Conservation (phyloP, 805 yeast genomes). For the Saturnispora diversa region DNA sequence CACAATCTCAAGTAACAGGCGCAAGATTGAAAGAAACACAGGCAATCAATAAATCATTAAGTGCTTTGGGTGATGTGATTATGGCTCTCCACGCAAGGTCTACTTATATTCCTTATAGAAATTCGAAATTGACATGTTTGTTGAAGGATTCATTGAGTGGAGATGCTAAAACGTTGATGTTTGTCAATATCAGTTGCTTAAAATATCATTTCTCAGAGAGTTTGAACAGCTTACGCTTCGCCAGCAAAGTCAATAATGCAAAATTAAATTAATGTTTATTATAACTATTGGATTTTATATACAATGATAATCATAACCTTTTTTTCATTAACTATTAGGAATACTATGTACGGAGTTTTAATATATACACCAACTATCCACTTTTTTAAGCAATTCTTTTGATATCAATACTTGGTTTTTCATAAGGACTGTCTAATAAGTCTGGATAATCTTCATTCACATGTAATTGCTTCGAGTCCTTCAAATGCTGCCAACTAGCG, state of each 20-base stretch:
- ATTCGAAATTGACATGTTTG: conserved; percentile 71
- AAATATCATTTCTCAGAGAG: conserved; percentile 62
- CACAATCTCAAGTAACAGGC: conserved; percentile 70
- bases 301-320: neutral
- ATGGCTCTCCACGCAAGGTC: conserved; percentile 26
- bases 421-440: conserved; percentile 22
- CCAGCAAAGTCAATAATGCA: conserved; percentile 69
- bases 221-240: conserved; percentile 78
- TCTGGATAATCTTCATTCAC: conserved; percentile 29
- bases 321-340: neutral
- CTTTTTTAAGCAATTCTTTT: conserved; percentile 14
- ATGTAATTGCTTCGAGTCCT: conserved; percentile 26
- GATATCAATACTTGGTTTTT: conserved; percentile 13
- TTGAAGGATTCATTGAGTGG: conserved; percentile 81
- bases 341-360: conserved; percentile 1
- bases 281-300: neutral
- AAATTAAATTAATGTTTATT: conserved; percentile 4
- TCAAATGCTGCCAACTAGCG: conserved; percentile 32
- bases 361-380: too few species aligned
- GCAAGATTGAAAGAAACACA: conserved; percentile 80
- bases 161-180: conserved; percentile 83
- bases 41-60: conserved; percentile 78
- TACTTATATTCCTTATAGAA: conserved; percentile 57
- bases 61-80: conserved; percentile 87
- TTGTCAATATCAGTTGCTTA: conserved; percentile 77